Evolutionary conservation across 139 green algal genomes (phyloP).

Genomic region (Tetradesmus obliquus): DNA sequence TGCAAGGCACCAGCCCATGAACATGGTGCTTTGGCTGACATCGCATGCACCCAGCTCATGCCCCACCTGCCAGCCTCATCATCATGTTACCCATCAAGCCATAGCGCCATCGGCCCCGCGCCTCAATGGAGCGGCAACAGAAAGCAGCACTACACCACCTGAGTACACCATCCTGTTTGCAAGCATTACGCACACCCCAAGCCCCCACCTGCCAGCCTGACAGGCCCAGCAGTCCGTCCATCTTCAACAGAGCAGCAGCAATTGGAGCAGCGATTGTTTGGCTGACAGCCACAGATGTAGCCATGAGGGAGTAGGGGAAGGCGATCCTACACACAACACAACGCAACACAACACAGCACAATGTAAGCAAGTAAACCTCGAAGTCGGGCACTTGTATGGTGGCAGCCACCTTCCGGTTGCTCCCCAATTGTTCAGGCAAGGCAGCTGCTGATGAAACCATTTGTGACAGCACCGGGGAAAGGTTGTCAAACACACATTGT

Average conservation of each 20-base stretch:
- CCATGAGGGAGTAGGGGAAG: not conserved
- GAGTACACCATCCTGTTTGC: too few relatives aligned
- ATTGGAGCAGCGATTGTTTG: constrained; percentile 40
- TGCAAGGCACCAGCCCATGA: not conserved
- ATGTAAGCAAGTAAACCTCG: not conserved
- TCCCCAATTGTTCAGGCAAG: too few relatives aligned
- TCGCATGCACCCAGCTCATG: not conserved
- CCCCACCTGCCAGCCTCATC: constrained; percentile 45
- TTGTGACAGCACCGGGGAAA: too few relatives aligned
- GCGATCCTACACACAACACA: not conserved
- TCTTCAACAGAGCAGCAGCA: constrained; percentile 30
- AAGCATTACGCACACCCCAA: too few relatives aligned
- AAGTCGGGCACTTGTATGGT: not conserved
- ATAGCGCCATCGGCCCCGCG: too few relatives aligned
- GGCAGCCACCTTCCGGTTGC: not conserved
- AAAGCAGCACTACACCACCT: too few relatives aligned
- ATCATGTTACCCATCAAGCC: too few relatives aligned
- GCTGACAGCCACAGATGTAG: constrained; percentile 18
- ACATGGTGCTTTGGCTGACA: not conserved
- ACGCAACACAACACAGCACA: not conserved
- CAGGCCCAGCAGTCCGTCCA: constrained; percentile 41
- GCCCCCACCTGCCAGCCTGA: constrained; percentile 46
- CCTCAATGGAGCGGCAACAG: too few relatives aligned
- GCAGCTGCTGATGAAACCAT: not conserved
- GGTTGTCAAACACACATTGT: too few relatives aligned